Conservation (phyloP, 805 yeast genomes). For the Candida pseudofarinosa region DNA sequence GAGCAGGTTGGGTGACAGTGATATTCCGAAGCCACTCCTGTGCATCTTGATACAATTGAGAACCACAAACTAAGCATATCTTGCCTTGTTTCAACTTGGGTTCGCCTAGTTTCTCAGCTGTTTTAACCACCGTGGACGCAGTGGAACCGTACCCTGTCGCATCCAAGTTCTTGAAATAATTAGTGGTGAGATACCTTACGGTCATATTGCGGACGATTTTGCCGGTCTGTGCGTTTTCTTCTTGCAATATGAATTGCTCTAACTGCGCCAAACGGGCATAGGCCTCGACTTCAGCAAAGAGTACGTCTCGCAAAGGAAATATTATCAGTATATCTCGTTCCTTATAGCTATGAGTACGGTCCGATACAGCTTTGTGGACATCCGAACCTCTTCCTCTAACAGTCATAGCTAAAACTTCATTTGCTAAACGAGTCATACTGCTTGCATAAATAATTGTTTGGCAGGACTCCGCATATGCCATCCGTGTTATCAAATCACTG, state of each 20-base stretch:
- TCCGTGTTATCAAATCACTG: conserved; percentile 41
- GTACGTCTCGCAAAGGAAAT: conserved; percentile 73
- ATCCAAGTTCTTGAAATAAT: conserved; percentile 70
- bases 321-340: conserved; percentile 41
- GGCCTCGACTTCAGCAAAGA: conserved; percentile 61
- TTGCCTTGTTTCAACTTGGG: conserved; percentile 12
- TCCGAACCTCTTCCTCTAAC: conserved; percentile 83
- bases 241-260: conserved; percentile 22
- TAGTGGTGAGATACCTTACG: conserved; percentile 70
- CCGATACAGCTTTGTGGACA: conserved; percentile 50
- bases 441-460: conserved; percentile 69
- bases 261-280: conserved; percentile 46
- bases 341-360: conserved; percentile 28
- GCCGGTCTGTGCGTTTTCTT: conserved; percentile 16
- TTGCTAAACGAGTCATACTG: conserved; percentile 80
- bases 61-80: conserved; percentile 56
- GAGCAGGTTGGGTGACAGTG: conserved; percentile 56
- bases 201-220: conserved; percentile 68
- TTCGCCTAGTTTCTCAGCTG: conserved; percentile 75
- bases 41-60: conserved; percentile 52
- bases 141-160: conserved; percentile 75
- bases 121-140: conserved; percentile 86
- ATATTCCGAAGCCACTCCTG: conserved; percentile 64
- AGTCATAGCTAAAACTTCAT: conserved; percentile 69
- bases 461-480: conserved; percentile 44